Base-by-base conservation (phyloP, 2,329 filamentous ascomycete species). In the Camillea tinctor region DNA sequence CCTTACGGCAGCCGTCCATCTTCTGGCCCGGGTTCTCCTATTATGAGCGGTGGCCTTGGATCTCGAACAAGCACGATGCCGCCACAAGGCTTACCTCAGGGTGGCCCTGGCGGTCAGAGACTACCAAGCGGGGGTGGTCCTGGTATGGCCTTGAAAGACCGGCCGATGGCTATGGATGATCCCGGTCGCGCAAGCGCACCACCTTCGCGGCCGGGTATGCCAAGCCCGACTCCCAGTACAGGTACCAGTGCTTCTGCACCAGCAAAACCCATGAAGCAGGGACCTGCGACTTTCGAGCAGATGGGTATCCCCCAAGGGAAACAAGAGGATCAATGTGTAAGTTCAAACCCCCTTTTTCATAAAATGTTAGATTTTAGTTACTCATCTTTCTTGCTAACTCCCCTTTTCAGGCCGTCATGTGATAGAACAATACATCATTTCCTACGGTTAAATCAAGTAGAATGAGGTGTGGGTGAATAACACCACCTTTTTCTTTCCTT, bases 211-310 rank as follows among this genome's bases (percentile, higher is more conserved):
- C 69, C 72, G 1, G 56, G 57, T 8, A 9, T 68, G 7, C 51
- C 67, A 17, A 72, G 71, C 58, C 70, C 72, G 5, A 67, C 69
- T 11, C 68, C 69, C 7, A 73, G 69, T 56, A 62, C 68, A 6
- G 67, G 66, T 21, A 61, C 75, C 68, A 49, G 73, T 64, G 58
- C 68, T 68, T 60, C 70, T 4, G 68, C 20, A 21, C 66, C 58
- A 66, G 68, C 75, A 50, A 74, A 76, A n/a, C 73, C 76, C 7
- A 68, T 74, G 17, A 75, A 78, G 6, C 70, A 93, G 72, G 95
- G 94, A 11, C 94, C 95, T 1, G 92, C 95, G 69, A 98, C 95
- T 0, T 99, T 99, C 74, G 94, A 97, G 73, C 93, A 96, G 73
- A 99, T 99, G 95, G 95, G 95, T 48, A 94, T 99, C 68, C 92